A percentile compares a stretch with the other conserved stretches of the same genome.
These are phyloP conservation scores for Mucor ambiguus DNA, from an alignment of 371 early-diverging fungal genomes.

Conservation along the genomic window DNA sequence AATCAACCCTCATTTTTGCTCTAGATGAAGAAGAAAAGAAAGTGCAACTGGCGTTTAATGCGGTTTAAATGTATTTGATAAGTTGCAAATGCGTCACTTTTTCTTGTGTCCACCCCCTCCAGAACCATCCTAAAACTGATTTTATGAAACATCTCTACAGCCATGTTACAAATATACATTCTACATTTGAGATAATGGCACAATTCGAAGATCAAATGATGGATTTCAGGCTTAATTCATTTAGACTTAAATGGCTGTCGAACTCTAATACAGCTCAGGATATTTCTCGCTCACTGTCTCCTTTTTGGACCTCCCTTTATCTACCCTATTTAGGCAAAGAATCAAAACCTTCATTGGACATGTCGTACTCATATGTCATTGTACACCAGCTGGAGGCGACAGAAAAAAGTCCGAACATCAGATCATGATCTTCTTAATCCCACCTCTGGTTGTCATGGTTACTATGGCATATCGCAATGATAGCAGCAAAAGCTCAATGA, in stretches of 20 bases:
- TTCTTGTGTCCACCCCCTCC: not conserved
- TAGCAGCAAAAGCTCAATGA: not conserved
- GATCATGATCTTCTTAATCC: not conserved
- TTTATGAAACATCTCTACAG: not conserved
- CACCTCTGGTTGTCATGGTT: not conserved
- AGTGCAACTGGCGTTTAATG: not conserved
- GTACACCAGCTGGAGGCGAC: not conserved
- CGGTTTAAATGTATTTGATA: not conserved
- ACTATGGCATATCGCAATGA: not conserved
- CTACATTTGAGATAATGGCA: not conserved
- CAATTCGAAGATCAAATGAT: not conserved
- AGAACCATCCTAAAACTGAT: not conserved
- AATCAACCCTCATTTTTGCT: not conserved
- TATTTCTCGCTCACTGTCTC: not conserved
- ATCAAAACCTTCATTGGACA: not conserved
- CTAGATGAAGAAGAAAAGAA: not conserved
- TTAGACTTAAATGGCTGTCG: not conserved
- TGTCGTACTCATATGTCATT: conserved; percentile 1
- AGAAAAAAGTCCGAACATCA: conserved; percentile 2
- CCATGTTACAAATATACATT: not conserved
- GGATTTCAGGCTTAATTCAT: not conserved
- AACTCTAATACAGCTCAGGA: not conserved
- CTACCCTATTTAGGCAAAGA: not conserved
- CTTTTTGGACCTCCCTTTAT: not conserved
- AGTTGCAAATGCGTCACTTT: not conserved